Evolutionary conservation across 2,329 filamentous ascomycete species (phyloP).

Genomic region (Exserohilum turcica): DNA sequence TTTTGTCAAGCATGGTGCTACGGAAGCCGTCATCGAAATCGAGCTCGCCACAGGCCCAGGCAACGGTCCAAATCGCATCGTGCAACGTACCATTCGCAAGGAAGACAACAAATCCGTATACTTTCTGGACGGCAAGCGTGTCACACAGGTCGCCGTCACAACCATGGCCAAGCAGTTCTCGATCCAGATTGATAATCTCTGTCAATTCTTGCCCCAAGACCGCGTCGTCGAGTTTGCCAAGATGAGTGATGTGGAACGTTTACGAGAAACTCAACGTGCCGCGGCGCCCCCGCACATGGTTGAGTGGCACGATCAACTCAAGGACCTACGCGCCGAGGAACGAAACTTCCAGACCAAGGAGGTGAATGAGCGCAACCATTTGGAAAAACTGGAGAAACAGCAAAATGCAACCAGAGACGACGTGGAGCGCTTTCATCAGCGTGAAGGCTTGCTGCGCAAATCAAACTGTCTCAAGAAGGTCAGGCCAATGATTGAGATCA

Average conservation of each 20-base stretch:
- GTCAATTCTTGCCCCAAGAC: slow-evolving; percentile 95
- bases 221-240: slow-evolving; percentile 92
- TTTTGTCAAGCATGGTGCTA: slow-evolving; percentile 88
- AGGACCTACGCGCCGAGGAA: slow-evolving; percentile 70
- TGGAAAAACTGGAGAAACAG: slow-evolving; percentile 71
- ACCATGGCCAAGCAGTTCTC: slow-evolving; percentile 71
- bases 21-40: slow-evolving; percentile 83
- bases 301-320: slow-evolving; percentile 76
- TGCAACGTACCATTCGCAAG: slow-evolving; percentile 76
- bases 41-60: slow-evolving; percentile 71
- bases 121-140: slow-evolving; percentile 71
- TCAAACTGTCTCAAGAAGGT: slow-evolving; percentile 69
- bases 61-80: slow-evolving; percentile 69
- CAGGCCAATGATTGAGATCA: slow-evolving; percentile 69
- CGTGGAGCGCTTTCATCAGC: slow-evolving; percentile 80
- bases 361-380: slow-evolving; percentile 63
- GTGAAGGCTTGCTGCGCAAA: slow-evolving; percentile 67
- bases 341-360: slow-evolving; percentile 66
- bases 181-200: slow-evolving; percentile 97
- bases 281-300: slow-evolving; percentile 83
- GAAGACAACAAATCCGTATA: slow-evolving; percentile 85
- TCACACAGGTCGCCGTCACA: slow-evolving; percentile 67
- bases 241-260: slow-evolving; percentile 77
- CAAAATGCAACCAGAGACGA: slow-evolving; percentile 78
- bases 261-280: slow-evolving; percentile 85